These are phyloP conservation scores for Prasinococcaceae sp. DNA, from an alignment of 139 green algal species.

Conservation along the genomic window DNA sequence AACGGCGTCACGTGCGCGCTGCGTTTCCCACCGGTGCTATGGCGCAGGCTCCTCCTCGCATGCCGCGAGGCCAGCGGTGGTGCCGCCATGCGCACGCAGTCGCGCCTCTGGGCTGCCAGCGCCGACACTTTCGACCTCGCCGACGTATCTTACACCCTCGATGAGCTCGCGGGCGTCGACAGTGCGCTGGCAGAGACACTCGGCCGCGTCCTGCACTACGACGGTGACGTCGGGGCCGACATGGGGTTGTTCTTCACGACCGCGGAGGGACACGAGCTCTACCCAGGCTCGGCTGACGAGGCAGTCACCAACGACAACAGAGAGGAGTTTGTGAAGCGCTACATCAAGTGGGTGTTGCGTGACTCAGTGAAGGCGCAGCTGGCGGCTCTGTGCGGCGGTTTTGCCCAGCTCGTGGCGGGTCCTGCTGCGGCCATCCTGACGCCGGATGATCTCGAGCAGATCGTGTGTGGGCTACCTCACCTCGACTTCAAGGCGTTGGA, in stretches of 20 bases:
- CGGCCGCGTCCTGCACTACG: no score
- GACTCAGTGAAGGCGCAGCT: conserved; percentile 50
- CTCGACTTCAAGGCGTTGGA: conserved; percentile 56
- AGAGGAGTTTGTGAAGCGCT: conserved; percentile 36
- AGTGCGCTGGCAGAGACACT: no score
- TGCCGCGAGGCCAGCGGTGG: no score
- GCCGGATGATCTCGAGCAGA: conserved; percentile 57
- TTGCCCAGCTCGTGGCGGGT: conserved; percentile 9
- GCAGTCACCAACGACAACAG: conserved; percentile 46
- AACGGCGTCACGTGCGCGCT: no score
- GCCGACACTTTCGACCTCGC: no score
- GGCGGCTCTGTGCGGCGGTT: conserved; percentile 43
- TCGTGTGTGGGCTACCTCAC: conserved; percentile 49
- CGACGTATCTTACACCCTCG: conserved; percentile 11
- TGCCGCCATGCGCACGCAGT: no score
- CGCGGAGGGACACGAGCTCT: conserved; percentile 13
- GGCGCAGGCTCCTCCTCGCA: no score
- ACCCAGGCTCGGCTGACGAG: conserved; percentile 35
- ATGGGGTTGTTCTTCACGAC: conserved; percentile 11
- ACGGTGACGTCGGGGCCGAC: conserved; percentile 5
- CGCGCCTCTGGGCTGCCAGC: no score
- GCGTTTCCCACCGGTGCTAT: no score
- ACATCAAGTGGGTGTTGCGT: conserved; percentile 35
- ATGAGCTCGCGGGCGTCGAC: no score
- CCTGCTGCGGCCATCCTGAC: background rate